These are phyloP conservation scores for Striga asiatica DNA, from an alignment of 257 asterid genomes.

Conservation along the genomic window DNA sequence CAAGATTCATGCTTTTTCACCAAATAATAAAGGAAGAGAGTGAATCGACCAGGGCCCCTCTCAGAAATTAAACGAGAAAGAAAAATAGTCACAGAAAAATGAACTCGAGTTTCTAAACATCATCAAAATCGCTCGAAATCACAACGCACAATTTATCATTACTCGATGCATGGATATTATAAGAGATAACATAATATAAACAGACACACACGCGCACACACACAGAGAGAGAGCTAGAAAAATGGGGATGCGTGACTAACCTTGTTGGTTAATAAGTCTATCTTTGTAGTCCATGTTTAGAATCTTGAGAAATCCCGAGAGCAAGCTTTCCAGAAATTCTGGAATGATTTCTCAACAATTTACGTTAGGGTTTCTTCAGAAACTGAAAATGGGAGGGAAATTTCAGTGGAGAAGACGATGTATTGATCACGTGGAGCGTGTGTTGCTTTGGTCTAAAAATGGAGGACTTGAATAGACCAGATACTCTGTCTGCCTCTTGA, in stretches of 20 bases:
- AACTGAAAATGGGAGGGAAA: not conserved
- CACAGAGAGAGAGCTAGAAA: not conserved
- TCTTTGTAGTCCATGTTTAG: conserved; percentile 18
- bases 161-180: not conserved
- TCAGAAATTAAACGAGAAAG: not conserved
- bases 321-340: not conserved
- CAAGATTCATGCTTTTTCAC: no score
- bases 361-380: no score
- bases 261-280: conserved; percentile 11
- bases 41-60: not conserved
- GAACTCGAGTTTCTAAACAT: not conserved
- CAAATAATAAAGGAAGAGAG: no score
- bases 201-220: no score
- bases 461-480: no score
- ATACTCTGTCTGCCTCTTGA: no score
- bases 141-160: not conserved
- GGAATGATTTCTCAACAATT: not conserved
- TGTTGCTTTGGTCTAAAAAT: no score
- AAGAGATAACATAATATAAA: no score
- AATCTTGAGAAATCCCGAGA: not conserved
- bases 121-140: no score
- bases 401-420: not conserved
- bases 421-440: not conserved
- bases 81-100: not conserved
- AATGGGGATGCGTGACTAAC: conserved; percentile 1